Conservation (phyloP, 176 grass and related monocot species). For the Leersia perrieri region DNA sequence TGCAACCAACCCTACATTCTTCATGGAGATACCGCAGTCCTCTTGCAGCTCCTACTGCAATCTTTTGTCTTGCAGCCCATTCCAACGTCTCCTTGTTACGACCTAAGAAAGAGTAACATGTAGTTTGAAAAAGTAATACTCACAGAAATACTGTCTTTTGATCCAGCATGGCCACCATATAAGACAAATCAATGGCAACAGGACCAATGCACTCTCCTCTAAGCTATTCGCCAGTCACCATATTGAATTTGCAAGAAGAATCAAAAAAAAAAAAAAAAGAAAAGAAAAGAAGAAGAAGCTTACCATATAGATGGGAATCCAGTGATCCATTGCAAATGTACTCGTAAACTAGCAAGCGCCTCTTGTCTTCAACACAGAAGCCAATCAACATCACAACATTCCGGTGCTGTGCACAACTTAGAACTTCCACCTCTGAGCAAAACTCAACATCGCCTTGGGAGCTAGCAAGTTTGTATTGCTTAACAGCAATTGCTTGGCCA, state of each 20-base stretch:
- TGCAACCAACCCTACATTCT: conserved; percentile 93
- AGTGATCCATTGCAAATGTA: conserved; percentile 95
- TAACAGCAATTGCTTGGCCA: conserved; percentile 88
- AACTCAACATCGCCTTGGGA: conserved; percentile 88
- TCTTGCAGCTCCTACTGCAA: conserved; percentile 85
- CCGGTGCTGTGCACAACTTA: conserved; percentile 93
- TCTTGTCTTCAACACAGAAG: conserved; percentile 92
- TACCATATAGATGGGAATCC: conserved; percentile 93
- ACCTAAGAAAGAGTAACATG: conserved; percentile 32
- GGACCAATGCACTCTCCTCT: not conserved
- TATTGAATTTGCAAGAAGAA: not conserved
- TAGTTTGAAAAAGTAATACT: not conserved
- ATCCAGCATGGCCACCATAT: not conserved
- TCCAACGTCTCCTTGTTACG: conserved; percentile 59
- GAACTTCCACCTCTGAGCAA: conserved; percentile 93
- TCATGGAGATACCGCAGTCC: conserved; percentile 93
- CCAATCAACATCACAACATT: conserved; percentile 99
- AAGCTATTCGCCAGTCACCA: not conserved
- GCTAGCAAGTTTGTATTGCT: conserved; percentile 91
- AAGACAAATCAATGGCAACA: not conserved
- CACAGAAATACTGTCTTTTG: not conserved
- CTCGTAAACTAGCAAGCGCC: conserved; percentile 87
- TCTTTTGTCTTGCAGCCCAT: conserved; percentile 88
- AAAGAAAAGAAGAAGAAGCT: too few species aligned
- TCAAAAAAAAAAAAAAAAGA: too few species aligned